These are phyloP conservation scores for Clitopilus hobsonii DNA, from an alignment of 768 basidiomycete genomes.

Conservation along the genomic window DNA sequence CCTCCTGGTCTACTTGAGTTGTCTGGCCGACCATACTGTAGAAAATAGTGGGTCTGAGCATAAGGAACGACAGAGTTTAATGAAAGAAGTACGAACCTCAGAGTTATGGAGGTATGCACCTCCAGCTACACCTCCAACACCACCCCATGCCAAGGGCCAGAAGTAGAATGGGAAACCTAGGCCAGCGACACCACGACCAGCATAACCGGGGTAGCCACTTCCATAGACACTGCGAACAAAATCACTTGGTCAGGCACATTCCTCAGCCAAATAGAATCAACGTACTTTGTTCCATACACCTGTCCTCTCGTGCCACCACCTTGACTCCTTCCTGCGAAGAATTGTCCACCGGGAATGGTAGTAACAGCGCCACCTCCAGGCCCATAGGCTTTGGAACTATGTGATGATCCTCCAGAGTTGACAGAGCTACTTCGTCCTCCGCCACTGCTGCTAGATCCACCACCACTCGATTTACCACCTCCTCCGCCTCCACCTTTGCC, in stretches of 20 bases:
- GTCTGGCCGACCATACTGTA: constrained; percentile 38
- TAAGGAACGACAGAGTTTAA: constrained; percentile 13
- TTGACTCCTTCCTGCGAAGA: constrained; percentile 30
- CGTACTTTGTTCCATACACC: constrained; percentile 34
- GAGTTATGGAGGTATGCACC: constrained; percentile 18
- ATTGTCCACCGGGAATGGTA: constrained; percentile 28
- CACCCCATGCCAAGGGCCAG: constrained; percentile 7
- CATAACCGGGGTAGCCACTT: constrained; percentile 1
- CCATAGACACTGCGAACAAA: constrained; percentile 3
- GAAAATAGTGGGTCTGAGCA: not conserved
- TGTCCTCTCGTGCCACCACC: constrained; percentile 41
- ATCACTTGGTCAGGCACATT: not conserved
- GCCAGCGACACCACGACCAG: constrained; percentile 2
- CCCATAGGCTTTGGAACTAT: constrained; percentile 21
- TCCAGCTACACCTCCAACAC: constrained; percentile 13
- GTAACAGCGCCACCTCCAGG: constrained; percentile 16
- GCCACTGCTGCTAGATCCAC: constrained; percentile 7
- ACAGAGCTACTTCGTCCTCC: constrained; percentile 8
- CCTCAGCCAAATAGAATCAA: constrained; percentile 1
- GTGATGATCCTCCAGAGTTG: constrained; percentile 10
- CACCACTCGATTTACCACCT: constrained; percentile 8
- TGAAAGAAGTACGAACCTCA: constrained; percentile 28
- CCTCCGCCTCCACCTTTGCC: constrained; percentile 26
- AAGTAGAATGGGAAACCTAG: constrained; percentile 2
- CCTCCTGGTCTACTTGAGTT: constrained; percentile 45